These are phyloP conservation scores for Phytophthora citricola DNA, from an alignment of 352 stramenopile genomes.

Conservation along the genomic window DNA sequence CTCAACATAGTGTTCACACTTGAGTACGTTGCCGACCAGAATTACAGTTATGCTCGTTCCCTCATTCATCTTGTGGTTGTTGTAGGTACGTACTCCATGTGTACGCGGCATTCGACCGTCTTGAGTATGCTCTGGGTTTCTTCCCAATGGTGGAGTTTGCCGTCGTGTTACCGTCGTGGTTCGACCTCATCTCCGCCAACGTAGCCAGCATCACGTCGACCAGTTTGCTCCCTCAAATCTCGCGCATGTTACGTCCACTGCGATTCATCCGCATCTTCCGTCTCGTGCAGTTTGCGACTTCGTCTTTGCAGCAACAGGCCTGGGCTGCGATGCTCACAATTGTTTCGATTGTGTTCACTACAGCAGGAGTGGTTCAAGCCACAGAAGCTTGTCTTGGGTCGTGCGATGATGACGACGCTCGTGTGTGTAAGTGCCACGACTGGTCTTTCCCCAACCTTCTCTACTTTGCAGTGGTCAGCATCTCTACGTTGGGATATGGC, in stretches of 20 bases:
- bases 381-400: constrained; percentile 57
- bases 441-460: constrained; percentile 77
- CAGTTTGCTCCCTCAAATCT: constrained; percentile 28
- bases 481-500: constrained; percentile 86
- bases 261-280: constrained; percentile 78
- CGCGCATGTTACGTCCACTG: constrained; percentile 56
- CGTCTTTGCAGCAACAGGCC: constrained; percentile 75
- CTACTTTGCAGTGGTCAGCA: constrained; percentile 88
- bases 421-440: constrained; percentile 58
- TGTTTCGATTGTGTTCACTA: constrained; percentile 75
- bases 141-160: constrained; percentile 67
- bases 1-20: constrained; percentile 74
- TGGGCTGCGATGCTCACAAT: constrained; percentile 68
- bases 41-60: background rate
- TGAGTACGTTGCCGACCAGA: constrained; percentile 48
- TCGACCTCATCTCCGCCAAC: constrained; percentile 34
- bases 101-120: constrained; percentile 68
- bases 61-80: background rate
- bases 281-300: constrained; percentile 76
- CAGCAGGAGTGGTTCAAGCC: constrained; percentile 70
- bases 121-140: constrained; percentile 62
- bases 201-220: constrained; percentile 26
- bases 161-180: constrained; percentile 72
- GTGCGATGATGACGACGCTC: constrained; percentile 32
- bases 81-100: constrained; percentile 58